A percentile compares a stretch with the other conserved stretches of the same genome.
These are phyloP conservation scores for Suillus subluteus DNA, from an alignment of 768 basidiomycete genomes.

Conservation along the genomic window DNA sequence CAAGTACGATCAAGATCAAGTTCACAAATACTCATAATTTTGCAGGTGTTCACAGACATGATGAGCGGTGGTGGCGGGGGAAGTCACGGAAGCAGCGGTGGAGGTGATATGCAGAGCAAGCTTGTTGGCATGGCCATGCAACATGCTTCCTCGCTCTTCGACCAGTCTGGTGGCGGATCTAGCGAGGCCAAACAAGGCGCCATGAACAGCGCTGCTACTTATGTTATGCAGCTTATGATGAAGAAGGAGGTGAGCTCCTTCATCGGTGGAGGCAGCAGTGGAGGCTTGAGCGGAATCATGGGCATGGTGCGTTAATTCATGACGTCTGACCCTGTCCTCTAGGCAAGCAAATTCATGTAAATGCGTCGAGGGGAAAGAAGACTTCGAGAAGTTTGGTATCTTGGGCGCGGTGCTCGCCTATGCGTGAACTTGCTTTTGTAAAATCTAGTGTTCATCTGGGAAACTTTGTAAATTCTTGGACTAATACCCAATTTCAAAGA, in stretches of 20 bases:
- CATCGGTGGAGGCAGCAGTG: constrained; percentile 67
- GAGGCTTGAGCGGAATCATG: constrained; percentile 66
- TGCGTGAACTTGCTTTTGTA: not conserved
- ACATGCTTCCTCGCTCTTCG: constrained; percentile 73
- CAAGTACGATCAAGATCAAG: too few species aligned
- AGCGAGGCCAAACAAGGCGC: constrained; percentile 78
- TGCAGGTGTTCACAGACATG: constrained; percentile 56
- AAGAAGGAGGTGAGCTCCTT: constrained; percentile 62
- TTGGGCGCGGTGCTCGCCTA: not conserved
- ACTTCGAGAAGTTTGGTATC: not conserved
- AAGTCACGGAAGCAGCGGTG: constrained; percentile 31
- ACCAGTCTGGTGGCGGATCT: constrained; percentile 55
- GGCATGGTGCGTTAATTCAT: constrained; percentile 52
- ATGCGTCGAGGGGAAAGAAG: not conserved
- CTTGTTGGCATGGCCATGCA: constrained; percentile 88
- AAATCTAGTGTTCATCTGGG: not conserved
- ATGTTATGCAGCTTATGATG: constrained; percentile 80
- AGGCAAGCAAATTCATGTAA: constrained; percentile 39
- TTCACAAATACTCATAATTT: constrained; percentile 16
- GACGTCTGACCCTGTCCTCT: not conserved
- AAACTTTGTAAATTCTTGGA: not conserved
- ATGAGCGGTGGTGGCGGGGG: constrained; percentile 39
- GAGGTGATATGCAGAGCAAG: constrained; percentile 57
- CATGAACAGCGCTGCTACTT: constrained; percentile 84
- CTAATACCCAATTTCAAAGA: not conserved